Evolutionary conservation across 257 asterid genomes (phyloP).

Genomic region (Primulina huaijiensis): DNA sequence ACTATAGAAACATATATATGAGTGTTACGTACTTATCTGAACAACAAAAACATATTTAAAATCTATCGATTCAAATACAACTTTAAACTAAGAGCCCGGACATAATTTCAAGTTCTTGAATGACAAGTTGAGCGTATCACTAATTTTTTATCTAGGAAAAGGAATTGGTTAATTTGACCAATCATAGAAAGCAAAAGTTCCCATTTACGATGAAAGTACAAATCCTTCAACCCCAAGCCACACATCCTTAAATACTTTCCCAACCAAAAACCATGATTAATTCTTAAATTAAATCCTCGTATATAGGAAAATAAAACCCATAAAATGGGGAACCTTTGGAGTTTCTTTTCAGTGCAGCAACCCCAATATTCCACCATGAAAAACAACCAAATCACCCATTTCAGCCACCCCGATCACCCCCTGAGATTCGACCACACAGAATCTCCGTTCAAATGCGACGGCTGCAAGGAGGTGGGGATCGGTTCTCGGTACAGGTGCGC

Average conservation of each 20-base stretch:
- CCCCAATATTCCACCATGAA: slow-evolving; percentile 28
- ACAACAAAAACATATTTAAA: too few relatives aligned
- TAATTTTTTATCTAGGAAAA: too few relatives aligned
- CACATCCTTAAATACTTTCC: not conserved
- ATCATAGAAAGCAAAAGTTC: not conserved
- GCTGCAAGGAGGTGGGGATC: slow-evolving; percentile 54
- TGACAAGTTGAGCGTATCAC: too few relatives aligned
- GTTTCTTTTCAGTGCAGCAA: not conserved
- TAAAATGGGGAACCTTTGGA: not conserved
- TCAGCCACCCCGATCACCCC: slow-evolving; percentile 51
- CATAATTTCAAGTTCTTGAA: too few relatives aligned
- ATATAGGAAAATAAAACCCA: not conserved
- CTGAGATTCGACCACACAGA: slow-evolving; percentile 41
- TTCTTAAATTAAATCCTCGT: not conserved
- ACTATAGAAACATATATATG: too few relatives aligned
- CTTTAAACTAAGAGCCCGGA: too few relatives aligned
- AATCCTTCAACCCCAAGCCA: not conserved
- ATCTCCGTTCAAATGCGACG: slow-evolving; percentile 53
- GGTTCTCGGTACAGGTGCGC: slow-evolving; percentile 45
- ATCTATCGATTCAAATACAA: too few relatives aligned
- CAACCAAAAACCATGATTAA: not conserved
- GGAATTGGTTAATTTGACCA: not conserved
- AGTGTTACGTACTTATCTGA: too few relatives aligned
- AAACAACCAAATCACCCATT: slow-evolving; percentile 42
- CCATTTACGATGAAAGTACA: too few relatives aligned